These are phyloP conservation scores for Thermochaetoides thermophila DNA, from an alignment of 495 filamentous ascomycete species.

Conservation along the genomic window DNA sequence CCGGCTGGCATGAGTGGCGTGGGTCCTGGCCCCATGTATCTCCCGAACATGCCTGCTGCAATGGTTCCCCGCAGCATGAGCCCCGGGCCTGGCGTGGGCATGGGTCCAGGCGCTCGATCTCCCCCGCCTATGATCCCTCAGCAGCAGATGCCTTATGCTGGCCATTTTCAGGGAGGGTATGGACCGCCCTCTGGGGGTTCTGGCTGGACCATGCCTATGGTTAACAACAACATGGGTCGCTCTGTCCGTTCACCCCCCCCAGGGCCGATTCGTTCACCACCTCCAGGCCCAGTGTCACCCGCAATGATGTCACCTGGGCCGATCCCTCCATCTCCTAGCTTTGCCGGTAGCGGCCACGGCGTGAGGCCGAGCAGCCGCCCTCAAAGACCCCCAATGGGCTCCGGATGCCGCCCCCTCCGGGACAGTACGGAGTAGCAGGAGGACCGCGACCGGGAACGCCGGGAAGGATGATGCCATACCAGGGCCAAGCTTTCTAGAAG, in stretches of 20 bases:
- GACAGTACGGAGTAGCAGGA: conserved; percentile 13
- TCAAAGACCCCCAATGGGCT: no score
- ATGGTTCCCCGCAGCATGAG: conserved; percentile 10
- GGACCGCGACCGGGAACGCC: conserved; percentile 17
- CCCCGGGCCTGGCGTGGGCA: conserved; percentile 10
- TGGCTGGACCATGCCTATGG: no score
- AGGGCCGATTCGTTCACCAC: no score
- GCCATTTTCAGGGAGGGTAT: no score
- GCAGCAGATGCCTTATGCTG: no score
- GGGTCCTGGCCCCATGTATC: conserved; percentile 12
- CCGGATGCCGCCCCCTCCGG: conserved; percentile 16
- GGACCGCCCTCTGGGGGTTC: no score
- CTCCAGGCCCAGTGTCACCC: no score
- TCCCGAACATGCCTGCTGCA: conserved; percentile 6
- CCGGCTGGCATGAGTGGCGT: conserved; percentile 2
- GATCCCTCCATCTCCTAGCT: conserved; percentile 9
- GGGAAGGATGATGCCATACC: conserved; percentile 17
- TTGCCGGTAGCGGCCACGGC: conserved; percentile 15
- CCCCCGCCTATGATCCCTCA: no score
- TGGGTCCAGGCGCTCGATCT: conserved; percentile 3
- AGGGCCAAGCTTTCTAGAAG: conserved; percentile 27
- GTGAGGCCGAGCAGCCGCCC: conserved; percentile 14
- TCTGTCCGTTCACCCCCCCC: no score
- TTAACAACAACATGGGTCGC: no score
- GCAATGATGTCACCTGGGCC: no score